Evolutionary conservation across 2,329 filamentous ascomycete species (phyloP), one percentile per base, ranked within the genome.

Genomic region (Macrophomina tecta): DNA sequence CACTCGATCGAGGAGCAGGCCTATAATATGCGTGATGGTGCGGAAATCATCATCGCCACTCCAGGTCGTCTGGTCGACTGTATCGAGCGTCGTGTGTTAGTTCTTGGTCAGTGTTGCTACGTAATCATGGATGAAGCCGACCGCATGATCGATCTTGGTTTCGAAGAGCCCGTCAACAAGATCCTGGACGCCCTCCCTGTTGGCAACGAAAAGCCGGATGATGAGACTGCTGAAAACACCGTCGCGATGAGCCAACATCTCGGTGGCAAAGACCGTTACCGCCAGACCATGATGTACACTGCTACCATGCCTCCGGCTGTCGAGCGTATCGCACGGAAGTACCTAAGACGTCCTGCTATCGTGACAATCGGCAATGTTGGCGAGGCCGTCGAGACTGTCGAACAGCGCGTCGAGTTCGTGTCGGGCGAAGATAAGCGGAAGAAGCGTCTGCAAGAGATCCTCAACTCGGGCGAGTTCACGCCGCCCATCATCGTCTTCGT

Each of bases 231-330:
- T 5, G 95, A 99, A 78, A 87, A 98, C 75, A 84, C 91, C 0
- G 83, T 86, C 66, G 88, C 90, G n/a, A 98, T 98, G 94, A 90
- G 89, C 72, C 86, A 88, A 67, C 91, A 91, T 73, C 82, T 97
- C 1, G 89, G 90, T 64, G 88, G 88, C 18, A 88, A 89, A 71
- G 90, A 93, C 73, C 87, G 91, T 28, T 98, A 98, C 82, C 86
- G 95, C 68, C 94, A 99, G 79, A 99, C 95, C 0, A 99, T 99
- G 95, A 99, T 99, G 95, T 99, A 98, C 87, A 98, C 95, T 70
- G 95, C 95, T 64, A 99, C 95, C 34, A 99, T 99, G 95, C 94
- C 95, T 1, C 82, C 91, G 0, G 88, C 91, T 0, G 92, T 99
- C 16, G 95, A 99, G 77, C 91, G 92, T 69, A 98, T 99, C 70